These are phyloP conservation scores for Diophrys sp. DNA, from an alignment of 73 alveolate genomes.

Conservation along the genomic window DNA sequence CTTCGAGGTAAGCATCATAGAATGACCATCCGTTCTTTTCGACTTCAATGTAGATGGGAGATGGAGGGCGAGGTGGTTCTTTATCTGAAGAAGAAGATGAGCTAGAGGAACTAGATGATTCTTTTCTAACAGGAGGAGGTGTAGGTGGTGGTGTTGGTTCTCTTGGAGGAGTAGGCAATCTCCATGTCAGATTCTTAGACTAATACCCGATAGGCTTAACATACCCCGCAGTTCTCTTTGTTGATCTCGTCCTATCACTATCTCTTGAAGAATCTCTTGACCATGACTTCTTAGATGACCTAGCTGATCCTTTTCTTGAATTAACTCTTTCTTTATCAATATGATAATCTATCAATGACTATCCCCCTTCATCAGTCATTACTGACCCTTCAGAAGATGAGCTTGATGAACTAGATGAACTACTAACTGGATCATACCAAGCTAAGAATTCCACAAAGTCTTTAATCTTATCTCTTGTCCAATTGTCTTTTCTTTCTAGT, in stretches of 20 bases:
- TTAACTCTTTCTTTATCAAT: background rate
- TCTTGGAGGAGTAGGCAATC: background rate
- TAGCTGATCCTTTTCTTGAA: background rate
- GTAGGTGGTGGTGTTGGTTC: background rate
- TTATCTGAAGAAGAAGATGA: background rate
- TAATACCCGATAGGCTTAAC: background rate
- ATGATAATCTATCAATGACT: background rate
- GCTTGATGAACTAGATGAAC: background rate
- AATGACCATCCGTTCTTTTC: background rate
- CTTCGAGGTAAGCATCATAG: slow-evolving; percentile 1
- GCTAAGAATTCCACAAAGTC: background rate
- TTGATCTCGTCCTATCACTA: background rate
- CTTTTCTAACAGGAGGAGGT: background rate
- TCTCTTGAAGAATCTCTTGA: background rate
- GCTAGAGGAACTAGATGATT: background rate
- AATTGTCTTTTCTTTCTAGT: background rate
- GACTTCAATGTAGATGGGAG: background rate
- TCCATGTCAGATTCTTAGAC: background rate
- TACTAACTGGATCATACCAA: background rate
- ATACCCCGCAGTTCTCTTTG: background rate
- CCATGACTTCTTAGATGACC: background rate
- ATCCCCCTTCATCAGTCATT: background rate
- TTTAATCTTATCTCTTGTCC: background rate
- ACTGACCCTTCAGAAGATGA: background rate
- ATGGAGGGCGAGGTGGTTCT: background rate